phyloP scores from a whole-genome alignment of 148 eudicot genomes.

The Polygonum aviculare region DNA sequence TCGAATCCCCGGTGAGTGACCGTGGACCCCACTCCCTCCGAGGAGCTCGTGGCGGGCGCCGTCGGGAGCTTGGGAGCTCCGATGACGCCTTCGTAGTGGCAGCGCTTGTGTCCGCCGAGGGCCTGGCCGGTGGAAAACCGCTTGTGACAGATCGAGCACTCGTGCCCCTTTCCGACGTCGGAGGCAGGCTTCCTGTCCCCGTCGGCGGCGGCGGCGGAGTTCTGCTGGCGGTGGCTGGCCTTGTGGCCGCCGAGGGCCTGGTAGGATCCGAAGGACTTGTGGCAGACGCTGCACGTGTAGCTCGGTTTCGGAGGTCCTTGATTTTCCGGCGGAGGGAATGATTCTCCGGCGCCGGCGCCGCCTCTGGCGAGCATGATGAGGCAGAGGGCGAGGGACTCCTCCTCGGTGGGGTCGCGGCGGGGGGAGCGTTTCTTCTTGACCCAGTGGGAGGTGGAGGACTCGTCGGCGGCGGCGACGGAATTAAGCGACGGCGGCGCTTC shows the following conservation, averaged over 20 bases:
- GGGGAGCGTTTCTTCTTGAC: constrained; percentile 8
- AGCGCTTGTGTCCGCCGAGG: constrained; percentile 32
- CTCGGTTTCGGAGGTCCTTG: background rate
- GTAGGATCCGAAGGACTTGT: constrained; percentile 10
- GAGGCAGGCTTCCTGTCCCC: background rate
- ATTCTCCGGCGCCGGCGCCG: background rate
- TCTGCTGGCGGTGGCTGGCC: constrained; percentile 19
- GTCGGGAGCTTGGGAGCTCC: background rate
- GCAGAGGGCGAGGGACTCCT: constrained; percentile 22
- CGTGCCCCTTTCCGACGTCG: constrained; percentile 23
- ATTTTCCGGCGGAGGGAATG: background rate
- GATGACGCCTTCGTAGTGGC: constrained; percentile 35
- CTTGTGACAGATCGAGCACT: constrained; percentile 50
- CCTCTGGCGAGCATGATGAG: constrained; percentile 24
- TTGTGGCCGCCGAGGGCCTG: constrained; percentile 21
- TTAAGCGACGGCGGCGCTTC: background rate
- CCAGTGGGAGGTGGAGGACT: background rate
- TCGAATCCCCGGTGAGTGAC: constrained; percentile 36
- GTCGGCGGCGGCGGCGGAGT: background rate
- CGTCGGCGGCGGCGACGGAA: background rate
- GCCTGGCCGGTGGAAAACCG: constrained; percentile 16
- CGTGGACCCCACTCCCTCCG: constrained; percentile 4
- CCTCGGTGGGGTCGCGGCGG: constrained; percentile 15
- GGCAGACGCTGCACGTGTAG: constrained; percentile 11
- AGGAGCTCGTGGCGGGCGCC: background rate